These are phyloP conservation scores for Metarhizium rileyi DNA, from an alignment of 2,329 filamentous ascomycete genomes.

Conservation along the genomic window DNA sequence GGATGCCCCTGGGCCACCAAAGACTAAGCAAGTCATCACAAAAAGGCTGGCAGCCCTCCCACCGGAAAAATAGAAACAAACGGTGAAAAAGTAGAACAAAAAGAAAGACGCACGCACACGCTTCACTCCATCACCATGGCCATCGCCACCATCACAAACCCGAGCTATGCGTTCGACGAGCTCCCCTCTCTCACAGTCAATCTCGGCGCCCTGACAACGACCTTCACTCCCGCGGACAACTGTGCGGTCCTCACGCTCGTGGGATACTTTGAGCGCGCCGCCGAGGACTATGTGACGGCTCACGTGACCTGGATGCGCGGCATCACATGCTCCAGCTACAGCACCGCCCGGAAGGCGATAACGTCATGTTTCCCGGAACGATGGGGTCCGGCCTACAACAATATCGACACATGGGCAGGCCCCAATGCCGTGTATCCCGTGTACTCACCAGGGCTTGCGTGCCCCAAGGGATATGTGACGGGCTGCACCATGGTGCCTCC, in stretches of 20 bases:
- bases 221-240: background rate
- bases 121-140: background rate
- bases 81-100: too few relatives aligned
- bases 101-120: slow-evolving; percentile 1
- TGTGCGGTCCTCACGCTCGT: background rate
- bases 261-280: background rate
- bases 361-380: background rate
- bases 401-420: background rate
- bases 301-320: background rate
- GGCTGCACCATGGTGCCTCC: background rate
- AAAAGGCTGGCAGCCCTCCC: too few relatives aligned
- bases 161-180: background rate
- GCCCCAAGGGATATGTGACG: background rate
- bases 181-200: background rate
- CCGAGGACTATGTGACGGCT: background rate
- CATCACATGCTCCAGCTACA: background rate
- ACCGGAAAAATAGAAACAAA: too few relatives aligned
- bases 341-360: background rate
- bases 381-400: background rate
- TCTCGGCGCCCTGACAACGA: background rate
- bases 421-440: background rate
- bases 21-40: too few relatives aligned
- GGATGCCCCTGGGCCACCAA: too few relatives aligned
- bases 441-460: background rate
- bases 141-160: background rate